Conservation (phyloP, 2,329 filamentous ascomycete genomes). For the Coniella vitis region DNA sequence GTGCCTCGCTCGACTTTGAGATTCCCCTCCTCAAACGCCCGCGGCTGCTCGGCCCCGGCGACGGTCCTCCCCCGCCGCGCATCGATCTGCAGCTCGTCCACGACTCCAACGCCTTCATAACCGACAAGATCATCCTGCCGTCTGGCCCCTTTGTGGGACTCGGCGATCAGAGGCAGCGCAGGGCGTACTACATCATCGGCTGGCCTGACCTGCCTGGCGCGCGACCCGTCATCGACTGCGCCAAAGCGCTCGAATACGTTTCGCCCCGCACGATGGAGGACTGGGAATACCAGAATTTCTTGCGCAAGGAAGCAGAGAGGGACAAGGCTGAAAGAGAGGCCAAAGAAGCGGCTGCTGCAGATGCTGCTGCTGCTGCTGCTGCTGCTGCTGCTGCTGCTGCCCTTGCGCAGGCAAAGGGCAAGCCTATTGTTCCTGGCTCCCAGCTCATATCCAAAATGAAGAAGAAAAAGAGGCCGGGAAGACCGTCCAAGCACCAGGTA, state of each 20-base stretch:
- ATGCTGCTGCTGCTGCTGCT: background rate
- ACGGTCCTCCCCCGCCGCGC: conserved; percentile 40
- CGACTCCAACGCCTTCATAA: conserved; percentile 51
- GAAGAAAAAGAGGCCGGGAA: conserved; percentile 13
- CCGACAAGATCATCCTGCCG: conserved; percentile 44
- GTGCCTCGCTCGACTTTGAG: conserved; percentile 19
- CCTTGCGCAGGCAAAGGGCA: background rate
- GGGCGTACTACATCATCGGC: conserved; percentile 48
- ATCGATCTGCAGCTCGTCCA: conserved; percentile 40
- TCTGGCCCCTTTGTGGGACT: conserved; percentile 22
- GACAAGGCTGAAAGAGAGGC: conserved; percentile 21
- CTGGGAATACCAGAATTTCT: conserved; percentile 43
- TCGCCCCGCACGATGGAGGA: conserved; percentile 49
- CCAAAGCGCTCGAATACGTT: conserved; percentile 49
- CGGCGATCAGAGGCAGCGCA: conserved; percentile 28
- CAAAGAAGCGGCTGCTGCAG: conserved; percentile 14
- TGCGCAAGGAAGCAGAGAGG: conserved; percentile 35
- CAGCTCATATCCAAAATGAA: background rate
- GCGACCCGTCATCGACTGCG: conserved; percentile 38
- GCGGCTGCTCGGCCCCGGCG: conserved; percentile 36
- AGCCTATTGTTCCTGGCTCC: background rate
- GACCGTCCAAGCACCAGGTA: conserved; percentile 9
- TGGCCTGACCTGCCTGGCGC: conserved; percentile 47
- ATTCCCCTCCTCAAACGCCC: conserved; percentile 25
- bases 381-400: background rate